phyloP scores from a whole-genome alignment of 23 red algal species.

The Cyanidiococcus yangmingshanensis region DNA sequence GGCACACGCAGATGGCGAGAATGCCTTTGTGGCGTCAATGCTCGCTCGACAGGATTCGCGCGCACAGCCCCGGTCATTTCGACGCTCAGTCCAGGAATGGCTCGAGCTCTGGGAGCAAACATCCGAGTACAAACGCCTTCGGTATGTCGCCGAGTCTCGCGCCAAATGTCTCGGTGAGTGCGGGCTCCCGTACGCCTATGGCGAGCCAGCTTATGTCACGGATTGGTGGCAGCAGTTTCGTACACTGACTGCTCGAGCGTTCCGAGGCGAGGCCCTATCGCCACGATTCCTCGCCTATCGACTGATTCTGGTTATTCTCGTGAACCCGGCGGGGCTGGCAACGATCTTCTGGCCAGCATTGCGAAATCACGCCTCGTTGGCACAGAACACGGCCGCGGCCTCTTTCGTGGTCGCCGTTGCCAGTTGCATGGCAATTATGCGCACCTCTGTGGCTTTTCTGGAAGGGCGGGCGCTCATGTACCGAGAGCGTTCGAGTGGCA shows the following conservation, averaged over 20 bases:
- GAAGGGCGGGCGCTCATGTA: slow-evolving; percentile 19
- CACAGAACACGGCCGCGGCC: slow-evolving; percentile 6
- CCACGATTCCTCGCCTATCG: slow-evolving; percentile 8
- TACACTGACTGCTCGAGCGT: not conserved
- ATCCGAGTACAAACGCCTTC: slow-evolving; percentile 1
- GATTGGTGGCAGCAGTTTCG: slow-evolving; percentile 6
- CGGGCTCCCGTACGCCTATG: slow-evolving; percentile 10
- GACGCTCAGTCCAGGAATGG: not conserved
- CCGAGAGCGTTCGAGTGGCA: slow-evolving; percentile 2
- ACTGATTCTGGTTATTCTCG: slow-evolving; percentile 8
- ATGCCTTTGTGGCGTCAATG: not conserved
- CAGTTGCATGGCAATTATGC: slow-evolving; percentile 20
- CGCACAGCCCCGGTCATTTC: not conserved
- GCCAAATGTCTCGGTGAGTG: not conserved
- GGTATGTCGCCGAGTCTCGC: not conserved
- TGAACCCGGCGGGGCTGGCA: slow-evolving; percentile 12
- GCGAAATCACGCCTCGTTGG: not conserved
- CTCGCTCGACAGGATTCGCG: not conserved
- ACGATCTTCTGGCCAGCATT: slow-evolving; percentile 14
- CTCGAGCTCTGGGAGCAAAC: not conserved
- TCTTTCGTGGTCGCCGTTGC: slow-evolving; percentile 10
- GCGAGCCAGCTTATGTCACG: not conserved
- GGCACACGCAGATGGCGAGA: not conserved
- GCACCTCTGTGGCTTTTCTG: slow-evolving; percentile 15
- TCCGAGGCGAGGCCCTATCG: not conserved